These are phyloP conservation scores for Pyrenophora teres DNA, from an alignment of 2,329 filamentous ascomycete species.

Conservation along the genomic window DNA sequence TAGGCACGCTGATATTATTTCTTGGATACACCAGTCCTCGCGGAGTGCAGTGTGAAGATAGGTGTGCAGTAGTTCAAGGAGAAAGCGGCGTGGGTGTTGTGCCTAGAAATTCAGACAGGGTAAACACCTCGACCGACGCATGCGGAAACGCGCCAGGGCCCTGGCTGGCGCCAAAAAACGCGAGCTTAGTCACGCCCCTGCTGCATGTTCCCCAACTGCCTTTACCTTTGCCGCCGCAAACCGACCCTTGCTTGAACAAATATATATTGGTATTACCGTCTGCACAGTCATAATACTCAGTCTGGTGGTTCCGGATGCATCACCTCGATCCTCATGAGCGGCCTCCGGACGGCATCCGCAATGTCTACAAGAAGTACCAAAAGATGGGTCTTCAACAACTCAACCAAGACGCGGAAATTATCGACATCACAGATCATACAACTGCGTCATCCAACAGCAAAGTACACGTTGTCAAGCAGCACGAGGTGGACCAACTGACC, in stretches of 20 bases:
- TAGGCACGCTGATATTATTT: neutral
- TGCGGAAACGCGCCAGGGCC: constrained; percentile 22
- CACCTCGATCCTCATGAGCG: constrained; percentile 75
- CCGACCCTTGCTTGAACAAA: neutral
- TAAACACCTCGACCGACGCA: constrained; percentile 30
- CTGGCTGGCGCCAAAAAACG: constrained; percentile 12
- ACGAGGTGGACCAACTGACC: constrained; percentile 24
- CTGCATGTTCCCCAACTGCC: constrained; percentile 9
- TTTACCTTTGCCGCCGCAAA: neutral
- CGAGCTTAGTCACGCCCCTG: constrained; percentile 19
- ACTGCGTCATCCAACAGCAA: constrained; percentile 32
- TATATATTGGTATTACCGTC: neutral
- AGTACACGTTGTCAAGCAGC: constrained; percentile 30
- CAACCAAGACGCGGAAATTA: constrained; percentile 54
- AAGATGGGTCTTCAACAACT: constrained; percentile 60
- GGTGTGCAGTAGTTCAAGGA: constrained; percentile 10
- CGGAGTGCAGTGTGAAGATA: constrained; percentile 6
- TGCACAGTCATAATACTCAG: too few species aligned
- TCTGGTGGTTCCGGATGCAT: constrained; percentile 20
- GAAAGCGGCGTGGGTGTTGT: constrained; percentile 26
- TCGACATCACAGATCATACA: constrained; percentile 42
- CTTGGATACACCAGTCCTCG: constrained; percentile 20
- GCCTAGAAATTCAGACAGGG: constrained; percentile 24
- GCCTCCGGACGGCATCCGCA: constrained; percentile 71
- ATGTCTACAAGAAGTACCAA: constrained; percentile 75